These are phyloP conservation scores for Aspergillus piperis DNA, from an alignment of 2,329 filamentous ascomycete species.

Conservation along the genomic window DNA sequence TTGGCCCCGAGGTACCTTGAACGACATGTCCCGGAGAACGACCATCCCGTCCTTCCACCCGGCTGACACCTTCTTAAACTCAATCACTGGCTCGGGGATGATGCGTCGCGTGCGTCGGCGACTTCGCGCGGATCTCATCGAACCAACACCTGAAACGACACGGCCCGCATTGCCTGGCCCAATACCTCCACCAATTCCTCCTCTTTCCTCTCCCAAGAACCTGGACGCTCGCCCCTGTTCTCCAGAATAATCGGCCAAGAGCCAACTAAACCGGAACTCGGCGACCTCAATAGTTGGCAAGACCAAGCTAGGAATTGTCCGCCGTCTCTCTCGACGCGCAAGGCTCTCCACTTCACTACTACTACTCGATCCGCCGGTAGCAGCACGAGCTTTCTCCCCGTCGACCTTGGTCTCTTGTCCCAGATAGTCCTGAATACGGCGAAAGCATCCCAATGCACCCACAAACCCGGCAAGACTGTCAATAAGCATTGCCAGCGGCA, in stretches of 20 bases:
- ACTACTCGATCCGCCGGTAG: neutral
- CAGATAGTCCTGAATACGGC: neutral
- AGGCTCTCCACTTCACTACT: neutral
- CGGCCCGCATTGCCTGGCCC: neutral
- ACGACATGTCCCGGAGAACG: neutral
- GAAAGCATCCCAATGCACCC: neutral
- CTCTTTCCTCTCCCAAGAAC: neutral
- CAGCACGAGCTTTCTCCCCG: neutral
- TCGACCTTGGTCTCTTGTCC: neutral
- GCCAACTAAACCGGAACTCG: neutral
- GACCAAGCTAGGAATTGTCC: neutral
- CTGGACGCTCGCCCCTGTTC: neutral
- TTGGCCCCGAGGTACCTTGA: neutral
- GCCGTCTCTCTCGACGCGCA: neutral
- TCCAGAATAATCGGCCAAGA: neutral
- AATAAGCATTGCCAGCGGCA: neutral
- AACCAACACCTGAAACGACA: neutral
- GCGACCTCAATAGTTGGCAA: neutral
- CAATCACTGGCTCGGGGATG: neutral
- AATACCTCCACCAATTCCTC: no score
- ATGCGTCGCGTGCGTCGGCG: neutral
- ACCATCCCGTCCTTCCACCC: neutral
- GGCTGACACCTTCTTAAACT: neutral
- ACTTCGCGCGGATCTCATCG: neutral
- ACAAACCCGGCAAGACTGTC: neutral